Conservation (phyloP, 2,329 filamentous ascomycete species). For the Penicillium sp. region DNA sequence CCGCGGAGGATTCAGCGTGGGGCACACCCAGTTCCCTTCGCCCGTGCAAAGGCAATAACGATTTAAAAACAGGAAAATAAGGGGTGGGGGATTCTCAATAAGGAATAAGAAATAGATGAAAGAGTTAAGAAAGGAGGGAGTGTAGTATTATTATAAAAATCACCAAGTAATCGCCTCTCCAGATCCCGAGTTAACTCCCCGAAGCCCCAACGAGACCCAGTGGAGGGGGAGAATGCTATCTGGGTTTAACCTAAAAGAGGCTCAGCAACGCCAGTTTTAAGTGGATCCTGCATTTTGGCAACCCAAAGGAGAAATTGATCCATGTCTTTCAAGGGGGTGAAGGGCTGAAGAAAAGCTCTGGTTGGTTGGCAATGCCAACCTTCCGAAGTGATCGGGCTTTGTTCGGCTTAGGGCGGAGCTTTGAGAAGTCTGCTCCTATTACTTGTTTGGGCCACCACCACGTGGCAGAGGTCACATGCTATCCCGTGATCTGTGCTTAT, state of each 20-base stretch:
- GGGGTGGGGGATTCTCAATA: background rate
- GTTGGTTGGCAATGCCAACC: background rate
- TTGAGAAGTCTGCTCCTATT: background rate
- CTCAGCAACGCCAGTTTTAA: background rate
- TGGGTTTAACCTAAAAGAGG: slow-evolving; percentile 1
- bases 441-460: background rate
- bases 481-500: background rate
- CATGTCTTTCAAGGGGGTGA: background rate
- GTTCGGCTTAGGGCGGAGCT: background rate
- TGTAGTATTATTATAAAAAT: slow-evolving; percentile 6
- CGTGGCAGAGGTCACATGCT: background rate
- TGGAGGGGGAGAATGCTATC: background rate
- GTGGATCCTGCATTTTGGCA: slow-evolving; percentile 1
- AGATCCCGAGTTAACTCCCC: slow-evolving; percentile 1
- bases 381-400: background rate
- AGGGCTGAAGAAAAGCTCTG: background rate
- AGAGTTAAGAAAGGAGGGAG: slow-evolving; percentile 8
- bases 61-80: background rate
- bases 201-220: background rate
- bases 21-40: background rate
- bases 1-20: background rate
- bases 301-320: background rate
- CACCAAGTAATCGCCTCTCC: background rate
- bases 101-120: background rate
- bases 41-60: slow-evolving; percentile 10